Evolutionary conservation across 148 eudicot genomes (phyloP), one percentile per base, ranked within the genome.

Genomic region (Amaranthus cruentus): DNA sequence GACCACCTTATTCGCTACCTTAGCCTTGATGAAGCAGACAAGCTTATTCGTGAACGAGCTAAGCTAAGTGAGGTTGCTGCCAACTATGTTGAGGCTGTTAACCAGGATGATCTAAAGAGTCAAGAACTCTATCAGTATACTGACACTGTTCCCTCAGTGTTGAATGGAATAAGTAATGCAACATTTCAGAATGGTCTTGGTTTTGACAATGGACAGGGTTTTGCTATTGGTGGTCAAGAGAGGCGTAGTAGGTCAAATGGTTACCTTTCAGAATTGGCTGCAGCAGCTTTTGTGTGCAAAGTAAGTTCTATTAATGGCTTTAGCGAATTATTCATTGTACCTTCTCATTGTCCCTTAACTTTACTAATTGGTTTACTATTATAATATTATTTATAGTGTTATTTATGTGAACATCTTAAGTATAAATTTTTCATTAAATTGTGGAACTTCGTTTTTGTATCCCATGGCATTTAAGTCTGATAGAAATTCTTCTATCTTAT

Each of bases 241-340:
- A 90, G 89, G 72, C 83, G 89, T 64, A 89, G 93, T 76, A 77
- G 97, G 64, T 77, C 76, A 64, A 88, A 90, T 79, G 96, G 93
- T 72, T 91, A 91, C 82, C 86, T 95, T 68, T 90, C 98, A 38
- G 98, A 95, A 77, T 80, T 95, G 85, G 98, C 97, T 81, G 98
- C 97, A 72, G 98, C 97, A 77, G 97, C 98, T 76, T 95, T 88
- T 87, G 98, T 91, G 44, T 95, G 98, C 89, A 84, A 93, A 83
- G 98, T 95, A 86, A 88, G 97, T 83, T 54, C 58, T 62, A 72
- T 68, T n/a, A 49, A 21, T 13, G 62, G 18, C 59, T 61, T 28
- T 48, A 13, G 14, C 18, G 21, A 38, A 6, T 43, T 50, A 69
- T 6, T 4, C 12, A 52, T 18, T 57, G 59, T 71, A 11, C 61